Percentiles rank a stretch among this genome's conserved stretches.
phyloP scores from a whole-genome alignment of 495 filamentous ascomycete species.

The Penicillium steckii region DNA sequence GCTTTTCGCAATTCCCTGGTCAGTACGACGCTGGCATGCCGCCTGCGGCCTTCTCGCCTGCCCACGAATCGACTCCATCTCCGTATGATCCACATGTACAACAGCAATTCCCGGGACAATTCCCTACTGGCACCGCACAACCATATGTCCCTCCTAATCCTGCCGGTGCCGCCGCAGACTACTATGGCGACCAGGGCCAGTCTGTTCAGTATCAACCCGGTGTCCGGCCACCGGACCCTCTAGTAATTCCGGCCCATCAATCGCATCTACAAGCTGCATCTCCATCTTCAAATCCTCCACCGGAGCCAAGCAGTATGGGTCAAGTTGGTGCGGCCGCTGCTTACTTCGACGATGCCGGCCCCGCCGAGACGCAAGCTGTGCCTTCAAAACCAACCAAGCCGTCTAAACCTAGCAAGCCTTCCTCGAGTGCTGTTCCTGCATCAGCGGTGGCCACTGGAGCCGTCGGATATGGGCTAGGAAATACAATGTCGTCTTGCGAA shows the following conservation, averaged over 20 bases:
- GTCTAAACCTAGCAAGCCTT: conserved; percentile 29
- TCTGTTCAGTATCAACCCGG: conserved; percentile 63
- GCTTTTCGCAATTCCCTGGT: conserved; percentile 47
- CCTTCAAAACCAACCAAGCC: conserved; percentile 24
- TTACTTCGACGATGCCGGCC: conserved; percentile 36
- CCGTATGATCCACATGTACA: conserved; percentile 51
- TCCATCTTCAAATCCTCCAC: conserved; percentile 44
- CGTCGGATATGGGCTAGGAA: conserved; percentile 28
- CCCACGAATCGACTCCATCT: conserved; percentile 17
- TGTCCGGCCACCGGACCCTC: conserved; percentile 50
- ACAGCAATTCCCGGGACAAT: conserved; percentile 60
- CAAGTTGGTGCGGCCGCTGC: conserved; percentile 50
- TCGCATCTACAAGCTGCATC: conserved; percentile 52
- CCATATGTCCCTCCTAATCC: conserved; percentile 55
- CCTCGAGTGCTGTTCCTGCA: conserved; percentile 21
- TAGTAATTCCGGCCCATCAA: conserved; percentile 51
- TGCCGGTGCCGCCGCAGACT: conserved; percentile 62
- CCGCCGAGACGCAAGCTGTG: conserved; percentile 12
- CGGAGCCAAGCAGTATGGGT: conserved; percentile 52
- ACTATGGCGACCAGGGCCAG: conserved; percentile 65
- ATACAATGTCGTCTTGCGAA: conserved; percentile 15
- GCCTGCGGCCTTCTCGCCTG: conserved; percentile 14
- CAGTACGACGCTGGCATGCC: conserved; percentile 32
- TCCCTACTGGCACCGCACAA: conserved; percentile 40
- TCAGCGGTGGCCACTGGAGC: conserved; percentile 22